A percentile compares a stretch with the other conserved stretches of the same genome.
Evolutionary conservation across 805 yeast genomes (phyloP).

Genomic region (Komagataella pseudopastoris): DNA sequence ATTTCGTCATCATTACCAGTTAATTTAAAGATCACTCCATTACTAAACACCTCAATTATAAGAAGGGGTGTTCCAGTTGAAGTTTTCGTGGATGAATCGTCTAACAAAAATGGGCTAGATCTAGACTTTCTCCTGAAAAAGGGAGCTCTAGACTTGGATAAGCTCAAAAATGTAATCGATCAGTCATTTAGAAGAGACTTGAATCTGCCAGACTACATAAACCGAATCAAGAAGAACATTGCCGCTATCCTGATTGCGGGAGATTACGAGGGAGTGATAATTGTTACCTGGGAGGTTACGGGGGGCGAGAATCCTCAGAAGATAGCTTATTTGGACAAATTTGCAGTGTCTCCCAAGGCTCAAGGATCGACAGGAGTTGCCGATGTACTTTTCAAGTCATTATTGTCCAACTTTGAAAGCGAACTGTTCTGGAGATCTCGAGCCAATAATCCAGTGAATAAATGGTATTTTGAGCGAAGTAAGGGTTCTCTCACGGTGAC

Average conservation of each 20-base stretch:
- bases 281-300: conserved; percentile 65
- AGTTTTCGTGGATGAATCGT: conserved; percentile 19
- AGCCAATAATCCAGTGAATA: conserved; percentile 78
- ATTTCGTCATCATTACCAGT: conserved; percentile 87
- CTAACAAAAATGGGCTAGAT: conserved; percentile 22
- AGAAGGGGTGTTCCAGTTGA: conserved; percentile 59
- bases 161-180: conserved; percentile 50
- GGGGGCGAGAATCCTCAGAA: conserved; percentile 9
- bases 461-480: conserved; percentile 94
- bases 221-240: conserved; percentile 48
- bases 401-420: conserved; percentile 50
- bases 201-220: conserved; percentile 52
- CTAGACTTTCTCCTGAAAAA: conserved; percentile 21
- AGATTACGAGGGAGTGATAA: conserved; percentile 91
- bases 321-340: conserved; percentile 81
- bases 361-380: conserved; percentile 94
- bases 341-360: conserved; percentile 71
- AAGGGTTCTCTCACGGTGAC: conserved; percentile 45
- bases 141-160: conserved; percentile 35
- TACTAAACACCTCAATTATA: conserved; percentile 63
- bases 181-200: conserved; percentile 65
- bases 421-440: conserved; percentile 89
- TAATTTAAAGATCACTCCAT: conserved; percentile 38
- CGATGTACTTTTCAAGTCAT: conserved; percentile 78
- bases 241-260: conserved; percentile 82